Conservation (phyloP, 1,139 yeast genomes). For the Pichia sp. region DNA sequence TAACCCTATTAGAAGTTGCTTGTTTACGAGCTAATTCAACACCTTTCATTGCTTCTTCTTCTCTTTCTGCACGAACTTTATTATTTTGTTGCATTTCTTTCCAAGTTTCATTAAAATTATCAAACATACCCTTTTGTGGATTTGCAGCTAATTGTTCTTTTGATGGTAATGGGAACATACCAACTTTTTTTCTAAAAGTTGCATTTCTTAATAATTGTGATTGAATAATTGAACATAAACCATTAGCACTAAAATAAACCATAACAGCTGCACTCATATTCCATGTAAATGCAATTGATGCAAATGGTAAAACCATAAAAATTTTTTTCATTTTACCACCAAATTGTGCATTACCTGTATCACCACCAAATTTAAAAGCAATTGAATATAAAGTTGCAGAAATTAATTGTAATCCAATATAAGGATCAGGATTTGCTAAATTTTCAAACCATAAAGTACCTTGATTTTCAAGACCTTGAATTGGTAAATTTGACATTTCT, state of each 20-base stretch:
- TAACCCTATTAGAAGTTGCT: constrained; percentile 23
- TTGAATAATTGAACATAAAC: constrained; percentile 68
- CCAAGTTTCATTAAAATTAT: constrained; percentile 27
- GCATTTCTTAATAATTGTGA: constrained; percentile 56
- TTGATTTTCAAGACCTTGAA: constrained; percentile 70
- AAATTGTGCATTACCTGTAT: constrained; percentile 74
- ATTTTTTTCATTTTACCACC: constrained; percentile 67
- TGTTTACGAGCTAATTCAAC: constrained; percentile 23
- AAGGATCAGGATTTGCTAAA: constrained; percentile 82
- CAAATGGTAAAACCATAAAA: constrained; percentile 65
- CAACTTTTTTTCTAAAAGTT: constrained; percentile 48
- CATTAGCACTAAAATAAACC: constrained; percentile 77
- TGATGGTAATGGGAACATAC: constrained; percentile 61
- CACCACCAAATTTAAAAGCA: constrained; percentile 84
- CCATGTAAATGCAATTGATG: constrained; percentile 83
- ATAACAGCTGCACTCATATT: constrained; percentile 80
- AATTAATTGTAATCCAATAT: constrained; percentile 75
- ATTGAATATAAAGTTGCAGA: constrained; percentile 77
- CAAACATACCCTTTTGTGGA: constrained; percentile 25
- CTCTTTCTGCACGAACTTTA: constrained; percentile 22
- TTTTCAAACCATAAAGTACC: constrained; percentile 84
- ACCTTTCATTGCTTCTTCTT: constrained; percentile 26
- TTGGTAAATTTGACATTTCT: constrained; percentile 79
- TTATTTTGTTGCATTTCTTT: constrained; percentile 27
- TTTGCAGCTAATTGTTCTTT: constrained; percentile 28